Evolutionary conservation across 345 rosid genomes (phyloP), one percentile per base, ranked within the genome.

Genomic region (Gossypium bickii): DNA sequence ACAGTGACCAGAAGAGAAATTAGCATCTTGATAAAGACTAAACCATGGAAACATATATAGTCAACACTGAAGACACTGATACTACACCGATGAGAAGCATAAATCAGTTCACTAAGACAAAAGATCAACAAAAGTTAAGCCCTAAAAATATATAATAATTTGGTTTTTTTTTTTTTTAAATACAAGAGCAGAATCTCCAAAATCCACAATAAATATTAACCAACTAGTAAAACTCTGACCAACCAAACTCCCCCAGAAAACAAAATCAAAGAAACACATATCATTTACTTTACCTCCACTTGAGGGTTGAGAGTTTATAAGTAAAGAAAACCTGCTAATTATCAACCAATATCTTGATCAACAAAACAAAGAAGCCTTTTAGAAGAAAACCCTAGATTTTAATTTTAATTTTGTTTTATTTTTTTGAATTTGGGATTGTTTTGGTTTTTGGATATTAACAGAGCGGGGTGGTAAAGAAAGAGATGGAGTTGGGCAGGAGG

Each of bases 231-330:
- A 17, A 17, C 17, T 10, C 34, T 45, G 34, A 49, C 15, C 59
- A n/a, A 27, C 66, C 48, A 73, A 49, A 61, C 60, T 17, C 34
- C 66, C 47, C 47, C 47, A 52, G 20, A 41, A 53, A 41, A 34
- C 15, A 43, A 62, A 73, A 61, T 7, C 13, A 48, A 73, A 24
- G 49, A 27, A 25, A 61, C 11, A 47, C 16, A 57, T 47, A 61
- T 59, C 48, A 73, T 48, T 73, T 5, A 62, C 13, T 43, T 75
- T 75, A 75, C 78, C 78, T 67, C 73, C 66, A 67, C 15, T 2
- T 5, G 48, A 67, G 56, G 49, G 45, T 38, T 44, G 13, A 48
- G 52, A 48, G 52, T 48, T 12, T 12, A 0, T 34, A 34, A 34
- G 41, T 34, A 34, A 34, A 34, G 41, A 34, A 5, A 34, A 34